Evolutionary conservation across 805 yeast genomes (phyloP), one percentile per base, ranked within the genome.

Genomic region (Spathaspora sp.): DNA sequence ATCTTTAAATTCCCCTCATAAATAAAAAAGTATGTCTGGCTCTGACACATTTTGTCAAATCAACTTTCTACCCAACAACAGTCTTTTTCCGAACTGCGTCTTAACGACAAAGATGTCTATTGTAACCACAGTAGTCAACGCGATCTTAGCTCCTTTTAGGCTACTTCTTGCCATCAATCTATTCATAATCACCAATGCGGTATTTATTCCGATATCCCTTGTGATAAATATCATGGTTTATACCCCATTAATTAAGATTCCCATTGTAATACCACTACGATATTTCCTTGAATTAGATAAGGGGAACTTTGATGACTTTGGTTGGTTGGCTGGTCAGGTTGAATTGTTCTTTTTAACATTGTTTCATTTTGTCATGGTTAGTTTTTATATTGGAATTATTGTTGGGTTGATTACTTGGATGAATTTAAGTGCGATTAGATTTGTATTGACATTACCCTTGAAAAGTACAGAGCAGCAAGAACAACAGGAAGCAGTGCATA

Each of bases 171-270:
- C 46, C 6, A 44, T 42, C 10, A 42, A 42, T 26, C 5, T 42
- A 14, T 42, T 42, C 18, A 45, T 45, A 11, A 10, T 45, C 16
- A 17, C 23, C n/a, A 45, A 45, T 35, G 44, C 52, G 2, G 9
- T 52, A 8, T 20, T 48, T 17, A 52, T 47, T 3, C 55, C 55
- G 12, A 2, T 52, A 2, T 17, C 42, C 4, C 28, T 52, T 9
- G 31, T 44, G 23, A 7, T 52, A 11, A 47, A 46, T 26, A 45
- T 55, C 19, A 42, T 49, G 31, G 28, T 52, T 1, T 55, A 55
- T 43, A 50, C 47, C 9, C 55, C 55, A 16, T 48, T 55, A n/a
- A 43, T 55, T 28, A 55, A 52, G 42, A 42, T 55, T n/a, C 57
- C 57, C 11, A 20, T 55, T 14, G 32, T 55, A 10, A 47, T 46